Evolutionary conservation across 2,329 filamentous ascomycete species (phyloP), one percentile per base, ranked within the genome.

Genomic region (Bipolaris oryzae): DNA sequence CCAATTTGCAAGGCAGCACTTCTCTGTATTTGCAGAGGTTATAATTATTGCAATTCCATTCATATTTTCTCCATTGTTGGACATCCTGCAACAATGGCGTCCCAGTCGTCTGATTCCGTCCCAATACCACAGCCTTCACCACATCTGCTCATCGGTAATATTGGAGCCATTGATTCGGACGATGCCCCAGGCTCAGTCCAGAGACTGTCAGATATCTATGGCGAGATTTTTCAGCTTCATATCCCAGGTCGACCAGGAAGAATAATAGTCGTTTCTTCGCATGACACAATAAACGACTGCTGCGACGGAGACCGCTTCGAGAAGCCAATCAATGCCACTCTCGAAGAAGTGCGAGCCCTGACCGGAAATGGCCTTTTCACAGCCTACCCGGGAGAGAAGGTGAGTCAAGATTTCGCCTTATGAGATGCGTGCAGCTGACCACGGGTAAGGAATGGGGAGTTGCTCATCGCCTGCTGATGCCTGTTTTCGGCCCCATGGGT

Each of bases 201-300:
- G 18, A 42, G 49, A 7, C 53, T 56, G 28, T 37, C 53, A 31
- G 53, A 56, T 4, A 56, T 56, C 13, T 56, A 56, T 42, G 53
- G 53, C 53, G 53, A 56, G 18, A 56, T 56, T 16, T 53, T 53
- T 11, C 53, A 56, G 3, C 43, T 56, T 16, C 20, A 56, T 7
- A 33, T 56, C 10, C 53, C 49, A 16, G 49, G 53, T 6, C 53
- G 49, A 5, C 38, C 52, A 11, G 53, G 53, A 13, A 56, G 41
- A 18, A 16, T 56, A 21, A 39, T 56, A 10, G 49, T 56, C 9
- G 43, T 53, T 7, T 56, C 53, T 15, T 56, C 53, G 11, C 47
- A 56, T 11, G 53, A 56, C n/a, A 56, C 53, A 2, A 56, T 56
- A 15, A 56, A 53, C 21, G 53, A 56, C 37, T 46, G 42, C 37